Base-by-base conservation (phyloP, 2,329 filamentous ascomycete genomes). In the Pseudogymnoascus sp. region DNA sequence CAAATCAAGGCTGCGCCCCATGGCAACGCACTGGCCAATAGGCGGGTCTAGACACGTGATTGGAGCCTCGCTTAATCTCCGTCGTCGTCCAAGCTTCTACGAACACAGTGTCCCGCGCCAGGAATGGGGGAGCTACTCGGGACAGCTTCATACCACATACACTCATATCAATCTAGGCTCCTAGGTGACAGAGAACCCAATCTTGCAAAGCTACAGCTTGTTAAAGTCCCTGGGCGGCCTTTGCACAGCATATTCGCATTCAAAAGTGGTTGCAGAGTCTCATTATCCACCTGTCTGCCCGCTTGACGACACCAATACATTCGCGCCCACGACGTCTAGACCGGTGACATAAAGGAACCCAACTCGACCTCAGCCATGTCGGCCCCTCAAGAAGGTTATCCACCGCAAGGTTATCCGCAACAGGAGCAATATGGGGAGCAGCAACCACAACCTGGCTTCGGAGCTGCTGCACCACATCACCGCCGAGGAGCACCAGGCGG, bases 301-400 rank as follows among this genome's bases (percentile, higher is more conserved):
- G 49, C 49, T 55, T 55, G 28, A 55, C 49, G n/a, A 55, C 43
- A 45, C 23, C 23, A n/a, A 28, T 31, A n/a, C 49, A 55, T 55
- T 33, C 5, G 49, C 49, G 49, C 49, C 25, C 16, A 55, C 49
- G 18, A 18, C 18, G 28, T 16, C 49, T 55, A 55, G 49, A 55
- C 49, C 49, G 28, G 49, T 55, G 49, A 33, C 49, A 55, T 35
- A 33, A 33, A 55, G 49, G n/a, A 33, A 21, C 49, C 7, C n/a
- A 35, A 55, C 49, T 12, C 28, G 12, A 21, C 11, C 4, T 40
- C 62, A 64, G 69, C 60, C 65, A 81, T 82, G 80, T 76, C 80
- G 68, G 74, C 79, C 71, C 79, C 80, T 69, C 80, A 81, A 72
- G 78, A 78, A 69, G 78, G 76, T 65, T 81, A 80, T 70, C 79